These are phyloP conservation scores for Penicillium decumbens DNA, from an alignment of 2,329 filamentous ascomycete species.

Conservation along the genomic window DNA sequence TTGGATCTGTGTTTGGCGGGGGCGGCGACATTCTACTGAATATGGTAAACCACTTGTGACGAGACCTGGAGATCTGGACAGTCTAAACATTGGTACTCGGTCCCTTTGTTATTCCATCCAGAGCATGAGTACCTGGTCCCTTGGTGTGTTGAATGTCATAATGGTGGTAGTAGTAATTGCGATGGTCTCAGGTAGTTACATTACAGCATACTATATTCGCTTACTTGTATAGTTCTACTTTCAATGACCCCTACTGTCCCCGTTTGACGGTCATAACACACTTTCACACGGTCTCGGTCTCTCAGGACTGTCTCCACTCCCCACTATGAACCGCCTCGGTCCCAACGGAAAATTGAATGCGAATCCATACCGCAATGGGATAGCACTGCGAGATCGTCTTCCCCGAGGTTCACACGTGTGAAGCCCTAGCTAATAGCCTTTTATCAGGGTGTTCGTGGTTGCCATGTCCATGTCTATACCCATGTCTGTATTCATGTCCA, in stretches of 20 bases:
- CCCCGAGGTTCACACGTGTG: slow-evolving; percentile 4
- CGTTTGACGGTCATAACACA: no score
- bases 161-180: no score
- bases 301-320: not conserved
- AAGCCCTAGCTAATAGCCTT: not conserved
- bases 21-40: not conserved
- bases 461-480: not conserved
- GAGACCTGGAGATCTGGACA: not conserved
- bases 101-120: no score
- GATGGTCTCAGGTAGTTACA: no score
- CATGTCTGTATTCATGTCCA: not conserved
- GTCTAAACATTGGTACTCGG: no score
- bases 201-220: no score
- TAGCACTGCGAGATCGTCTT: slow-evolving; percentile 17
- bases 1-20: not conserved
- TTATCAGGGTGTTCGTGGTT: slow-evolving; percentile 2
- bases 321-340: not conserved
- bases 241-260: no score
- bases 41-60: not conserved
- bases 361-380: slow-evolving; percentile 12
- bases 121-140: no score
- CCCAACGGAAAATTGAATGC: not conserved
- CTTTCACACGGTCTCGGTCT: no score
- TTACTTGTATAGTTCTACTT: no score
- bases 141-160: no score